phyloP scores from a whole-genome alignment of 2,329 filamentous ascomycete species.

The Dothidotthia symphoricarpi region DNA sequence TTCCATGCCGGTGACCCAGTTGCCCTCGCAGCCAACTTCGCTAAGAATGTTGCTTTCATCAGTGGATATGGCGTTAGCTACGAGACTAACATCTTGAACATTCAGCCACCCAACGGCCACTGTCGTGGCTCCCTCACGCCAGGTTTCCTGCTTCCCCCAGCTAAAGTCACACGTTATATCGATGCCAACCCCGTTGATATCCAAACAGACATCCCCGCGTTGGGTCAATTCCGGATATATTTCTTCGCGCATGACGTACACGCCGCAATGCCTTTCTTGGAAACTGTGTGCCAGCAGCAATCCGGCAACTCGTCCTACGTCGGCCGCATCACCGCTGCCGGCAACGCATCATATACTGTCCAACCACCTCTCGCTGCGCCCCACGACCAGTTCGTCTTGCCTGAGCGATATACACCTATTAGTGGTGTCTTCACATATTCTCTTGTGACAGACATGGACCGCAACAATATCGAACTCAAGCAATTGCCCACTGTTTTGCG shows the following conservation, averaged over 20 bases:
- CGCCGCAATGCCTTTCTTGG: slow-evolving; percentile 56
- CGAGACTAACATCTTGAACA: slow-evolving; percentile 61
- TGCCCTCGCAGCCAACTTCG: slow-evolving; percentile 66
- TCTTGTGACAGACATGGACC: slow-evolving; percentile 63
- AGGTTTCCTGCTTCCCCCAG: slow-evolving; percentile 58
- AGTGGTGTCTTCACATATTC: slow-evolving; percentile 68
- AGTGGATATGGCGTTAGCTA: slow-evolving; percentile 71
- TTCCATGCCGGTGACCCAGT: slow-evolving; percentile 61
- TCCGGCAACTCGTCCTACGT: slow-evolving; percentile 55
- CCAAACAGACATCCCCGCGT: slow-evolving; percentile 73
- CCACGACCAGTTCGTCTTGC: slow-evolving; percentile 65
- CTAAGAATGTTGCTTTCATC: slow-evolving; percentile 70
- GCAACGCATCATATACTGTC: slow-evolving; percentile 60
- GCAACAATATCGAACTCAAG: slow-evolving; percentile 62
- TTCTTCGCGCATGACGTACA: slow-evolving; percentile 65
- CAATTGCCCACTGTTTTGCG: slow-evolving; percentile 63
- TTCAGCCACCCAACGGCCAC: slow-evolving; percentile 50
- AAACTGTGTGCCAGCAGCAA: slow-evolving; percentile 58
- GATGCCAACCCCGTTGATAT: slow-evolving; percentile 77
- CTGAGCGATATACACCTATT: slow-evolving; percentile 66
- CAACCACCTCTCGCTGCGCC: slow-evolving; percentile 58
- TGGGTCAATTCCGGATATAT: slow-evolving; percentile 75
- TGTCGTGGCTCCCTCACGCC: slow-evolving; percentile 48
- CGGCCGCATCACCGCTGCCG: slow-evolving; percentile 58
- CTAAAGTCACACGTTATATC: slow-evolving; percentile 70